These are phyloP conservation scores for Chimonanthus praecox DNA, from an alignment of 164 flowering plant species.

Conservation along the genomic window DNA sequence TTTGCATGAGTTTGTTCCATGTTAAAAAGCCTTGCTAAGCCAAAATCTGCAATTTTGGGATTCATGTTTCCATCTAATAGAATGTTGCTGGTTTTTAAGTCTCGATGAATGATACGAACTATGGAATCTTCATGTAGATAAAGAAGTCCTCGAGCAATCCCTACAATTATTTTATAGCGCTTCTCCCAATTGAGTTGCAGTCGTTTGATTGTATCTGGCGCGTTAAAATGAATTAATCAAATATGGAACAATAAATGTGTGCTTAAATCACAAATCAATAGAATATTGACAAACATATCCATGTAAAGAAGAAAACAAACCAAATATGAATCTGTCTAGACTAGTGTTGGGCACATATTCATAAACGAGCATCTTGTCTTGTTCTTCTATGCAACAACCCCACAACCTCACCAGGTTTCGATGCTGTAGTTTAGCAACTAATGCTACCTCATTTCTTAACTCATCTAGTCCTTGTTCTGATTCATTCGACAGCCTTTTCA, in stretches of 20 bases:
- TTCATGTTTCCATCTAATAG: constrained; percentile 25
- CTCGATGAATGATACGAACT: constrained; percentile 23
- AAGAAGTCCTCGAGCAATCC: constrained; percentile 24
- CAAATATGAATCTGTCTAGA: background rate
- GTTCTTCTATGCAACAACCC: background rate
- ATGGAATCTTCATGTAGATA: constrained; percentile 28
- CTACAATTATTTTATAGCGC: constrained; percentile 14
- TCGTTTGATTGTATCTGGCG: constrained; percentile 9
- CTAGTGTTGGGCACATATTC: background rate
- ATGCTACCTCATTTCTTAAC: background rate
- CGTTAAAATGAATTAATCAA: background rate
- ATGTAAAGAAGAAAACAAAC: background rate
- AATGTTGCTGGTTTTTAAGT: constrained; percentile 30
- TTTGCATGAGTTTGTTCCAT: constrained; percentile 11
- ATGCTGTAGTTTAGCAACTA: background rate
- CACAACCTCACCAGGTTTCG: background rate
- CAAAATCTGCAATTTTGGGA: constrained; percentile 37
- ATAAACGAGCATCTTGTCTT: background rate
- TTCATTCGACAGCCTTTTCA: background rate
- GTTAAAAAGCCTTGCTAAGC: constrained; percentile 25
- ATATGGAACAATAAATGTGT: background rate
- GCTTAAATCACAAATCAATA: too few relatives aligned
- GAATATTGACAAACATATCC: background rate
- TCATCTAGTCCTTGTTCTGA: background rate
- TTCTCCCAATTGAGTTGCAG: constrained; percentile 9